Evolutionary conservation across 305 asterid genomes (phyloP).

Genomic region (Fraxinus baroniana): DNA sequence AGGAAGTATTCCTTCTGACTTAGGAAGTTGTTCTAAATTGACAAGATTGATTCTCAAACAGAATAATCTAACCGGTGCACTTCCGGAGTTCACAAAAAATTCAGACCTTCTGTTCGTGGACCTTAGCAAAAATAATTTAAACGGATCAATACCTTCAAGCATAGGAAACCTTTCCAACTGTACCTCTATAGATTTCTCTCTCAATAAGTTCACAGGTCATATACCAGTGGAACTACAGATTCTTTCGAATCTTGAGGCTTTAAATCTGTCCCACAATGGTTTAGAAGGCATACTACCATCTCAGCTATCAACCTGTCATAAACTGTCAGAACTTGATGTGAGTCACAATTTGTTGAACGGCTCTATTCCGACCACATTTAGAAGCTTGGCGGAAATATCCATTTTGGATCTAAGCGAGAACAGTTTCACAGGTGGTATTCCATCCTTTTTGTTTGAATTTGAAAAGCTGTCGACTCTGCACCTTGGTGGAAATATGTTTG

Average conservation of each 20-base stretch:
- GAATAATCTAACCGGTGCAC: slow-evolving; percentile 60
- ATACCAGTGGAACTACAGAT: slow-evolving; percentile 59
- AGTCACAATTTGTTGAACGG: slow-evolving; percentile 70
- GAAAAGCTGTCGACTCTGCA: slow-evolving; percentile 54
- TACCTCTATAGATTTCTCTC: slow-evolving; percentile 54
- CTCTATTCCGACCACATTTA: slow-evolving; percentile 50
- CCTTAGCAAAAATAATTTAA: slow-evolving; percentile 52
- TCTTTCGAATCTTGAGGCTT: slow-evolving; percentile 46
- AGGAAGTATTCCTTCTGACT: slow-evolving; percentile 58
- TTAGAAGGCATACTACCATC: slow-evolving; percentile 55
- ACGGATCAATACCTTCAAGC: slow-evolving; percentile 61
- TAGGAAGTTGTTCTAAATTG: slow-evolving; percentile 64
- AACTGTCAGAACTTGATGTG: slow-evolving; percentile 51
- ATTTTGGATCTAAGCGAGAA: slow-evolving; percentile 63
- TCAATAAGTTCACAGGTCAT: slow-evolving; percentile 54
- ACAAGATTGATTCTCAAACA: slow-evolving; percentile 59
- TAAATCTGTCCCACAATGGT: slow-evolving; percentile 60
- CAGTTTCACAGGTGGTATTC: slow-evolving; percentile 54
- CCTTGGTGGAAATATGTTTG: slow-evolving; percentile 71
- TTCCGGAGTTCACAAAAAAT: slow-evolving; percentile 57
- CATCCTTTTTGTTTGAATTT: slow-evolving; percentile 54
- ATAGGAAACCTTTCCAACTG: slow-evolving; percentile 44
- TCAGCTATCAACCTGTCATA: slow-evolving; percentile 49
- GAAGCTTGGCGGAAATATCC: slow-evolving; percentile 50
- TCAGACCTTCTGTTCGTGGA: slow-evolving; percentile 52